These are phyloP conservation scores for Rhytidiadelphus loreus DNA, from an alignment of 225 moss, liverwort and hornwort genomes.

Conservation along the genomic window DNA sequence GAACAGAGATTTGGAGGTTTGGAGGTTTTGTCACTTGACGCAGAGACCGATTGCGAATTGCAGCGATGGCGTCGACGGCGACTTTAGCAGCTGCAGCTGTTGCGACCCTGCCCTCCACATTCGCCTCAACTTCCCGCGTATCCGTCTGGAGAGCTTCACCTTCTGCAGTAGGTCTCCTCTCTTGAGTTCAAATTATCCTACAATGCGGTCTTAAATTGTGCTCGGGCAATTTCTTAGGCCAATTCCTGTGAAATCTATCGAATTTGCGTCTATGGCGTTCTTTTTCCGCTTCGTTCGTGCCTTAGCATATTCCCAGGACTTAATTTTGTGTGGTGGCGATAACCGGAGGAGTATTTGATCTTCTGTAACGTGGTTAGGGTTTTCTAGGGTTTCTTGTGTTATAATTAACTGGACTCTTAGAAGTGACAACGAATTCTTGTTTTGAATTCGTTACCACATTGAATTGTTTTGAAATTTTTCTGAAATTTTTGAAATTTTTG, in stretches of 20 bases:
- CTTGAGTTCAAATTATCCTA: neutral
- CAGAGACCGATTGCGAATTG: neutral
- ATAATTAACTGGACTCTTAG: neutral
- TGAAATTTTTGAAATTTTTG: neutral
- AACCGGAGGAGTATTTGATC: neutral
- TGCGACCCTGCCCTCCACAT: conserved; percentile 5
- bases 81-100: conserved; percentile 8
- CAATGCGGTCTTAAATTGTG: neutral
- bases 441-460: neutral
- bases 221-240: neutral
- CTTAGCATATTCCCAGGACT: neutral
- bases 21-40: neutral
- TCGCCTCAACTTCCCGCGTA: neutral
- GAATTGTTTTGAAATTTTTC: neutral
- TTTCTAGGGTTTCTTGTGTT: neutral
- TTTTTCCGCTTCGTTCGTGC: neutral
- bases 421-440: neutral
- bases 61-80: conserved; percentile 18
- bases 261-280: neutral
- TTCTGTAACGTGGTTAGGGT: neutral
- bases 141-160: conserved; percentile 1
- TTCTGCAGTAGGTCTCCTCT: conserved; percentile 2
- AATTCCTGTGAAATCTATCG: neutral
- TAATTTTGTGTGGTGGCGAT: neutral
- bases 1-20: neutral